Percentiles rank a stretch among this genome's conserved stretches.
Conservation (phyloP, 805 yeast species). For the Suhomyces prunicola region DNA sequence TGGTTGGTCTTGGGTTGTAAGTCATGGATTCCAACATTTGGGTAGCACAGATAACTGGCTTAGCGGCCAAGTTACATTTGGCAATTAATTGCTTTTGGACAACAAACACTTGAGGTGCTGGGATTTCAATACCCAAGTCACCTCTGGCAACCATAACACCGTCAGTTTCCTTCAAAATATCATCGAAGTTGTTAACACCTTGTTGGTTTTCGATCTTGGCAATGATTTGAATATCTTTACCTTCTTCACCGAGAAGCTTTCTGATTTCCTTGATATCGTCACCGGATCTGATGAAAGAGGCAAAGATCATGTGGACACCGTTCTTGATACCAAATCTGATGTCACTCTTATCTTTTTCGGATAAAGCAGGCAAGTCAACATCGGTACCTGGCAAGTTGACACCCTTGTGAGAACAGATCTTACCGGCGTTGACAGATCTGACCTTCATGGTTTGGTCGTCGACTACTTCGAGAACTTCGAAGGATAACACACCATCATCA, state of each 20-base stretch:
- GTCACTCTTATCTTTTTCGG: conserved; percentile 94
- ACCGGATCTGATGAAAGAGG: conserved; percentile 96
- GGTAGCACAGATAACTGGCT: conserved; percentile 99
- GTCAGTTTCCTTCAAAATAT: conserved; percentile 88
- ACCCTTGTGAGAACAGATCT: conserved; percentile 96
- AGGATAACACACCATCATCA: conserved; percentile 97
- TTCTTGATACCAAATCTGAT: conserved; percentile 94
- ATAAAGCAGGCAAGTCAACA: conserved; percentile 96
- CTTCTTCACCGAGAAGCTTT: conserved; percentile 93
- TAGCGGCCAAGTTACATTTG: conserved; percentile 98
- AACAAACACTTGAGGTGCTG: conserved; percentile 97
- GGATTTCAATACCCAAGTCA: conserved; percentile 98
- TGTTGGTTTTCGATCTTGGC: conserved; percentile 99
- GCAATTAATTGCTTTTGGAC: conserved; percentile 99
- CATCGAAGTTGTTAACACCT: conserved; percentile 99
- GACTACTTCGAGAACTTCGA: conserved; percentile 81
- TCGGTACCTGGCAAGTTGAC: conserved; percentile 98
- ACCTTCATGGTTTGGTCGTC: conserved; percentile 83
- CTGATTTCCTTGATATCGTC: conserved; percentile 88
- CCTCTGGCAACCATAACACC: conserved; percentile 99
- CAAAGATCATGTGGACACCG: conserved; percentile 97
- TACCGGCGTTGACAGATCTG: conserved; percentile 89
- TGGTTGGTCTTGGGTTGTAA: conserved; percentile 99
- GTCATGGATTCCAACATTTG: conserved; percentile 99
- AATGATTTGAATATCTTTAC: conserved; percentile 93